Conservation (phyloP, 2,329 filamentous ascomycete species). For the Scytalidium sp. region DNA sequence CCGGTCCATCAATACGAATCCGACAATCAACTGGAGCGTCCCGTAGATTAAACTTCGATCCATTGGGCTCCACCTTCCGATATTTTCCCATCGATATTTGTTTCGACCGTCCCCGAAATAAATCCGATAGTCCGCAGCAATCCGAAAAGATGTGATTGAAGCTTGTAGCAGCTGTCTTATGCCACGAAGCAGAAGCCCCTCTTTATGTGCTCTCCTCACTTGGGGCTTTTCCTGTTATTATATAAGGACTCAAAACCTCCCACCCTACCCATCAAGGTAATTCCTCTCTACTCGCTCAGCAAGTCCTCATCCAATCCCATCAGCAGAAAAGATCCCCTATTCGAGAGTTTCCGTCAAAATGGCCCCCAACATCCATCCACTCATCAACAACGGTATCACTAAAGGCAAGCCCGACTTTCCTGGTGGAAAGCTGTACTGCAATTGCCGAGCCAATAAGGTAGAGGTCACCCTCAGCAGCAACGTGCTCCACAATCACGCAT, state of each 20-base stretch:
- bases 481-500: constrained; percentile 67
- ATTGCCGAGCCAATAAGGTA: constrained; percentile 53
- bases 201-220: background rate
- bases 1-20: too few species aligned
- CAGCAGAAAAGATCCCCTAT: background rate
- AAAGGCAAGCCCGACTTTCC: constrained; percentile 52
- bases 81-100: background rate
- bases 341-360: constrained; percentile 15
- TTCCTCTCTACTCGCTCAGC: background rate
- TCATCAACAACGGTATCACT: constrained; percentile 58
- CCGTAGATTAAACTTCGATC: too few species aligned
- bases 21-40: too few species aligned
- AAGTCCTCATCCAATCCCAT: background rate
- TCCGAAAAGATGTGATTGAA: background rate
- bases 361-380: constrained; percentile 54
- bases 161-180: background rate
- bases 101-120: background rate
- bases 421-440: constrained; percentile 61
- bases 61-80: background rate
- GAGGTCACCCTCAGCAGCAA: constrained; percentile 55
- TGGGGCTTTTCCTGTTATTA: background rate
- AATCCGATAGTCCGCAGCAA: background rate
- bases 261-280: background rate
- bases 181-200: background rate
- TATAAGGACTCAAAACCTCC: background rate